Percentiles rank a stretch among this genome's conserved stretches.
phyloP scores from a whole-genome alignment of 345 rosid species.

The Gossypium raimondii region DNA sequence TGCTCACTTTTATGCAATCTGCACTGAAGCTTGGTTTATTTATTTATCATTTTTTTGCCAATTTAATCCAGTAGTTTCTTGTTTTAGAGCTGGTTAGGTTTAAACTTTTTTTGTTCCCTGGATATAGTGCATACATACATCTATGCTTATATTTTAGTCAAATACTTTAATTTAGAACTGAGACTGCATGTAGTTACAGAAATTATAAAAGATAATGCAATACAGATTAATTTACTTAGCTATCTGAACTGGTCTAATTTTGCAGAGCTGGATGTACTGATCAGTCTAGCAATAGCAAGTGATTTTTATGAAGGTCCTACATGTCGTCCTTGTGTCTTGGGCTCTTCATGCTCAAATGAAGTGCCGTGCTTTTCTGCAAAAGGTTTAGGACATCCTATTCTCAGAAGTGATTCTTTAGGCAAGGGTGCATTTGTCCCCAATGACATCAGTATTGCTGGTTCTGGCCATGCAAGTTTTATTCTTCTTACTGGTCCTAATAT shows the following conservation, averaged over 20 bases:
- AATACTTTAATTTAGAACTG: not conserved
- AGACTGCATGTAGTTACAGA: not conserved
- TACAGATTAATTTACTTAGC: conserved; percentile 4
- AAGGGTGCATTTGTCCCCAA: conserved; percentile 89
- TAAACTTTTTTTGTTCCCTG: not conserved
- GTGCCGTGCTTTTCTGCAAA: conserved; percentile 65
- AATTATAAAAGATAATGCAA: not conserved
- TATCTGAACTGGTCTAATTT: conserved; percentile 24
- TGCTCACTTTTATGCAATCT: conserved; percentile 18
- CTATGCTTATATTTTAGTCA: not conserved
- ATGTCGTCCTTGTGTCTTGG: conserved; percentile 59
- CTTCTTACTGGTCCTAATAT: conserved; percentile 98
- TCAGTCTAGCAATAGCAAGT: conserved; percentile 78
- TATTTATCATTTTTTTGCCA: not conserved
- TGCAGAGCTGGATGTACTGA: conserved; percentile 91
- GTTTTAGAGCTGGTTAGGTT: not conserved
- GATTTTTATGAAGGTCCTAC: conserved; percentile 83
- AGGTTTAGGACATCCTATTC: conserved; percentile 83
- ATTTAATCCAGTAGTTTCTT: not conserved
- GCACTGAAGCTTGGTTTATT: conserved; percentile 8
- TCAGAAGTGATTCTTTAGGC: conserved; percentile 83
- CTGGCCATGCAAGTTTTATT: conserved; percentile 62
- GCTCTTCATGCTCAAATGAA: conserved; percentile 41
- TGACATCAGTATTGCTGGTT: conserved; percentile 68
- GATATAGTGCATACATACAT: not conserved